A percentile compares a stretch with the other conserved stretches of the same genome.
These are phyloP conservation scores for Myxozyma vanderwaltii DNA, from an alignment of 805 yeast genomes.

Conservation along the genomic window DNA sequence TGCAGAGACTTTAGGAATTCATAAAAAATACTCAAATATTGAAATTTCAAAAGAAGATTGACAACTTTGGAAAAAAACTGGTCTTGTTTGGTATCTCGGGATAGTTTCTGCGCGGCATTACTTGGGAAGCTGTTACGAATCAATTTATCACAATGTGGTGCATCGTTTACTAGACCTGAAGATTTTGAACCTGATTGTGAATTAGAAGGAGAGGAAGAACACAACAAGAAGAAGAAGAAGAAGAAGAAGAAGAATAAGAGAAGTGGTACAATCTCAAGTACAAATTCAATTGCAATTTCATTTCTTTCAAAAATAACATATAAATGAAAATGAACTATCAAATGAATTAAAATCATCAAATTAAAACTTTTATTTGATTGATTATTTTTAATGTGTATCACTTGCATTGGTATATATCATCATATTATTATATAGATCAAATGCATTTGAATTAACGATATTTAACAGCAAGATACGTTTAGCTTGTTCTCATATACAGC, in stretches of 20 bases:
- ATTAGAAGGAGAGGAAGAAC: background rate
- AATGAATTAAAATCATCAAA: background rate
- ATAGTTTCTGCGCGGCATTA: conserved; percentile 20
- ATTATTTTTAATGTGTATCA: conserved; percentile 1
- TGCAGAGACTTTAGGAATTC: conserved; percentile 30
- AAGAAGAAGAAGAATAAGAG: no score
- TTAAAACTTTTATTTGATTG: background rate
- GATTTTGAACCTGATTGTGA: conserved; percentile 18
- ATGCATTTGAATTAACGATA: background rate
- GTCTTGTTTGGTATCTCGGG: conserved; percentile 26
- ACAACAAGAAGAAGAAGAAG: no score
- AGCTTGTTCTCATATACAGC: background rate
- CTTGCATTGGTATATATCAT: conserved; percentile 23
- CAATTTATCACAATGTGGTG: conserved; percentile 23
- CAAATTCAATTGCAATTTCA: background rate
- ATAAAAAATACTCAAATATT: background rate
- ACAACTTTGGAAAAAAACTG: conserved; percentile 17
- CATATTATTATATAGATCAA: conserved; percentile 29
- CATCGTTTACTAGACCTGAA: background rate
- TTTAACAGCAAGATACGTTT: background rate
- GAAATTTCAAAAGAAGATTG: conserved; percentile 19
- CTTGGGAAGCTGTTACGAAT: conserved; percentile 28
- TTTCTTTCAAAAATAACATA: background rate
- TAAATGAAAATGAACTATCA: conserved; percentile 5
- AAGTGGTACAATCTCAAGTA: conserved; percentile 9